Base-by-base conservation (phyloP, 768 basidiomycete genomes). In the Vararia minispora region DNA sequence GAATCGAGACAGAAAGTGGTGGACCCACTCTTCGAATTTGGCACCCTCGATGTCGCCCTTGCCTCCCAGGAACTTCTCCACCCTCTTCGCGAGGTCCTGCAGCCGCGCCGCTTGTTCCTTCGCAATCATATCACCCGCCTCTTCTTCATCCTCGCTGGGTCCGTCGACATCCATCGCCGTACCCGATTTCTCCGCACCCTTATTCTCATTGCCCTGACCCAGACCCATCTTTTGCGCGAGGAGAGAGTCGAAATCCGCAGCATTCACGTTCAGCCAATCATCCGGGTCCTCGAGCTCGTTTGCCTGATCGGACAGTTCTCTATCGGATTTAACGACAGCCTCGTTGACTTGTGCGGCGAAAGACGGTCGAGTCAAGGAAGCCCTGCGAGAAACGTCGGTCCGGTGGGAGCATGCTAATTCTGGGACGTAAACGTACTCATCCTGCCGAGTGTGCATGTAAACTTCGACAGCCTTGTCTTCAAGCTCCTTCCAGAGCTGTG, bases 1-100 rank as follows among this genome's bases (percentile, higher is more conserved):
- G 23, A 22, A 30, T 37, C 10, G 23, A 33, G 18, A 20, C n/a
- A 30, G 37, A 27, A 26, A 32, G 16, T 26, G 34, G 18, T 39
- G 25, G 39, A 65, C 83, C 52, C 60, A 98, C 92, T 97, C 94
- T 38, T 79, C 76, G 52, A 99, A 94, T 45, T 68, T 61, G 0
- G 90, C 95, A 3, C 95, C 95, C 45, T 88, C 82, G 7, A 95
- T 43, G 42, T 86, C 82, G 2, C 95, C 95, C 53, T 92, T 62
- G 2, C 85, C 90, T 48, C 89, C 78, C 2, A 99, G 79, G 53
- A 99, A 99, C n/a, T 65, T 63, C 49, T 86, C 82, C 1, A 99
- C 88, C 54, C 87, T 86, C 43, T 71, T 61, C 9, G 95, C 92
- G 37, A 99, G 67, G 43, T 72, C 69, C 48, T 75, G 76, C 22